Percentiles rank a stretch among this genome's conserved stretches.
Conservation (phyloP, 352 stramenopile species). For the Phytophthora aleatoria region DNA sequence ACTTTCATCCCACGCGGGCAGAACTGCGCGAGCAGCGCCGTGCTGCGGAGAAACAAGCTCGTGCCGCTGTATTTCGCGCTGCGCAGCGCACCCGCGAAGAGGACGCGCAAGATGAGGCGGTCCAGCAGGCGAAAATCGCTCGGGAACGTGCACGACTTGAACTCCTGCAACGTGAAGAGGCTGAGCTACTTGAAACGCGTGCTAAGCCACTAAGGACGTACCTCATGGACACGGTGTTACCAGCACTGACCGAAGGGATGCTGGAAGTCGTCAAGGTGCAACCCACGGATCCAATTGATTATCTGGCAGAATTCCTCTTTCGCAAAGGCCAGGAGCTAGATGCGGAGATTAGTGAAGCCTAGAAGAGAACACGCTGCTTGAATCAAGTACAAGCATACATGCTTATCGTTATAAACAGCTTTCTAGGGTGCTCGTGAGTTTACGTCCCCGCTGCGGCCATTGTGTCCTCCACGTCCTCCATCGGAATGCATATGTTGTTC, state of each 20-base stretch:
- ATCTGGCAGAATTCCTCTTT: conserved; percentile 88
- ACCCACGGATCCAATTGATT: conserved; percentile 87
- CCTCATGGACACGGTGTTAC: conserved; percentile 86
- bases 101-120: conserved; percentile 54
- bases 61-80: conserved; percentile 45
- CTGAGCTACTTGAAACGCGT: conserved; percentile 75
- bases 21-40: conserved; percentile 58
- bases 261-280: conserved; percentile 89
- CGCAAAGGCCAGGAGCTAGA: conserved; percentile 74
- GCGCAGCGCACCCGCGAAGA: conserved; percentile 49
- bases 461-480: conserved; percentile 19
- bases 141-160: conserved; percentile 70
- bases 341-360: conserved; percentile 34
- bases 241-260: conserved; percentile 84
- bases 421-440: conserved; percentile 6
- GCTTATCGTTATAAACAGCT: conserved; percentile 7
- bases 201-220: conserved; percentile 83
- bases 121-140: conserved; percentile 48
- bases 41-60: conserved; percentile 50
- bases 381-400: conserved; percentile 9
- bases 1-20: conserved; percentile 83
- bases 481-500: conserved; percentile 12
- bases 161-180: conserved; percentile 78
- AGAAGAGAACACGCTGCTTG: conserved; percentile 13
- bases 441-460: conserved; percentile 23